Evolutionary conservation across 2,329 filamentous ascomycete species (phyloP).

Genomic region (Hypoxylon sp.): DNA sequence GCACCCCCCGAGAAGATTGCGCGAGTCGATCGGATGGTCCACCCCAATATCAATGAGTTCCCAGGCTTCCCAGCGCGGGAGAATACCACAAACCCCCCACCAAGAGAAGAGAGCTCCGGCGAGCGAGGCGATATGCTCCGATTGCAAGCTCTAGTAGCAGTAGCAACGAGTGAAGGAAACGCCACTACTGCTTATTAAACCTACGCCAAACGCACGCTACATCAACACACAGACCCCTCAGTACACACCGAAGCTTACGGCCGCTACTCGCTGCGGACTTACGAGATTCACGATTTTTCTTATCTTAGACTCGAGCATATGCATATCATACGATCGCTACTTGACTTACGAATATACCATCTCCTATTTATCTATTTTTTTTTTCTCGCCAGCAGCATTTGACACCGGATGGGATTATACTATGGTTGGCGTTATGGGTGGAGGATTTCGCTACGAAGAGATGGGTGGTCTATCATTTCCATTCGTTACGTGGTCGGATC

Average conservation of each 20-base stretch:
- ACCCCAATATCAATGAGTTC: slow-evolving; percentile 64
- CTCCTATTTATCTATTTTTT: slow-evolving; percentile 18
- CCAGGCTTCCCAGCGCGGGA: slow-evolving; percentile 58
- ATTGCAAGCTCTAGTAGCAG: slow-evolving; percentile 70
- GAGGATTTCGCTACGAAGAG: slow-evolving; percentile 35
- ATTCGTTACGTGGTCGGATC: slow-evolving; percentile 45
- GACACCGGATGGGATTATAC: slow-evolving; percentile 30
- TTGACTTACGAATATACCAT: slow-evolving; percentile 35
- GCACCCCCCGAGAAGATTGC: slow-evolving; percentile 52
- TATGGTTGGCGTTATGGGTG: slow-evolving; percentile 40
- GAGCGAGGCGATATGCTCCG: slow-evolving; percentile 60
- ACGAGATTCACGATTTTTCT: slow-evolving; percentile 24
- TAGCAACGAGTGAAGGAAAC: slow-evolving; percentile 66
- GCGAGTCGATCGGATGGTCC: slow-evolving; percentile 65
- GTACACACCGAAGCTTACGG: slow-evolving; percentile 11
- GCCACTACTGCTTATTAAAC: slow-evolving; percentile 47
- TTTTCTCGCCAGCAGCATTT: too few species aligned
- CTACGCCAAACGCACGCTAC: not conserved
- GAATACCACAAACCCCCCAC: slow-evolving; percentile 40
- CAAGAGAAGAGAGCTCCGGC: slow-evolving; percentile 46
- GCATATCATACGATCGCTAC: slow-evolving; percentile 38
- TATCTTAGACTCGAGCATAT: slow-evolving; percentile 26
- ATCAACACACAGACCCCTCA: not conserved
- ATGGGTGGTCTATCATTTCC: slow-evolving; percentile 35
- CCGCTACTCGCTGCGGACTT: slow-evolving; percentile 12